Evolutionary conservation across 331 rosid genomes (phyloP), one percentile per base, ranked within the genome.

Genomic region (Rosa hybrid): DNA sequence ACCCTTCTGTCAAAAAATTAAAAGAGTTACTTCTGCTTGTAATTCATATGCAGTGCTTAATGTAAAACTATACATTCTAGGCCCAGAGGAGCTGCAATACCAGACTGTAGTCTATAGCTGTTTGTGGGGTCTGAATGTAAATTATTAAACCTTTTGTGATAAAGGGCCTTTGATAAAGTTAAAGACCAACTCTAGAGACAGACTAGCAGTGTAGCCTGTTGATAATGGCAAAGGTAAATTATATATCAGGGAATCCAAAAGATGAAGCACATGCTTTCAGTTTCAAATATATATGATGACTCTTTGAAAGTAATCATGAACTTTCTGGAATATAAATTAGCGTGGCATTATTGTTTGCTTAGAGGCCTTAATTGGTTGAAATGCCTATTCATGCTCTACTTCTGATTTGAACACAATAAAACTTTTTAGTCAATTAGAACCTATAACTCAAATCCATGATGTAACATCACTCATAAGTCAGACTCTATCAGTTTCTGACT

Each of bases 131-230:
- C 85, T 64, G 41, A 72, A 71, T 75, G 53, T 59, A 74, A 88
- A 90, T 90, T 59, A 88, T 88, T 73, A 54, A 83, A 79, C 81
- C 85, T 85, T 86, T 82, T 79, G 67, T 8, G 83, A 76, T 75
- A 84, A 82, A 83, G 81, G 77, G 83, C 81, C 69, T 85, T 53
- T 74, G 59, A 56, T 71, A 83, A 89, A 78, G 90, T 56, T 38
- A 68, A 78, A 75, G 41, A 78, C 73, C 72, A 67, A 77, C 80
- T 80, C 71, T n/a, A 79, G 74, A 60, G 87, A 88, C 91, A 90
- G 87, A 77, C 84, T 84, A 86, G 87, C 87, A 73, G 72, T 77
- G 75, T 82, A 79, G 84, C 90, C 81, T 83, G 84, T 86, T 72
- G 80, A 63, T 63, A 16, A 81, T 81, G 89, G 82, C 77, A 30